Evolutionary conservation across 345 rosid genomes (phyloP).

Genomic region (Barbarea vulgaris): DNA sequence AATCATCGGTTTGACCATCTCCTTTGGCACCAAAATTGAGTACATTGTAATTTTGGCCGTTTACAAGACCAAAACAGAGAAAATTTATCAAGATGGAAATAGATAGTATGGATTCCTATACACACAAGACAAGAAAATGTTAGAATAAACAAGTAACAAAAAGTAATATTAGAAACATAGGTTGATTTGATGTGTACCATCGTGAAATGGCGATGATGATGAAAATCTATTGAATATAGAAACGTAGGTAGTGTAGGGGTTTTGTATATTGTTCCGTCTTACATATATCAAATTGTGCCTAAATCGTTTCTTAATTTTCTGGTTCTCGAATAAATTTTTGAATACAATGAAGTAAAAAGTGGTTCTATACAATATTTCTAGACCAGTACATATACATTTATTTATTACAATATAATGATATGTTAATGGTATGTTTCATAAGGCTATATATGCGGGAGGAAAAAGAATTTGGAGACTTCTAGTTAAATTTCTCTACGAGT

Average conservation of each 20-base stretch:
- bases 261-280: neutral
- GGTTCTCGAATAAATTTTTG: neutral
- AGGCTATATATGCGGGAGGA: neutral
- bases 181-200: slow-evolving; percentile 21
- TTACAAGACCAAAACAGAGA: slow-evolving; percentile 15
- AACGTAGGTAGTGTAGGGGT: neutral
- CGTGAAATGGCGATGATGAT: neutral
- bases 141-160: slow-evolving; percentile 9
- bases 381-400: neutral
- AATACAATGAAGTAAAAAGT: neutral
- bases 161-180: neutral
- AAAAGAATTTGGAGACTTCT: neutral
- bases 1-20: slow-evolving; percentile 35
- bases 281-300: neutral
- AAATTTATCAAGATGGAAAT: neutral
- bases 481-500: neutral
- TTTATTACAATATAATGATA: neutral
- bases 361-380: neutral
- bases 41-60: slow-evolving; percentile 30
- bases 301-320: slow-evolving; percentile 6
- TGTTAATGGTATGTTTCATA: neutral
- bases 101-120: slow-evolving; percentile 12
- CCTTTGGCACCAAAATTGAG: slow-evolving; percentile 28
- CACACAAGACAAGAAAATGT: neutral
- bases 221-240: neutral